Conservation (phyloP, 106 monocot genomes). For the Narthecium ossifragum region DNA sequence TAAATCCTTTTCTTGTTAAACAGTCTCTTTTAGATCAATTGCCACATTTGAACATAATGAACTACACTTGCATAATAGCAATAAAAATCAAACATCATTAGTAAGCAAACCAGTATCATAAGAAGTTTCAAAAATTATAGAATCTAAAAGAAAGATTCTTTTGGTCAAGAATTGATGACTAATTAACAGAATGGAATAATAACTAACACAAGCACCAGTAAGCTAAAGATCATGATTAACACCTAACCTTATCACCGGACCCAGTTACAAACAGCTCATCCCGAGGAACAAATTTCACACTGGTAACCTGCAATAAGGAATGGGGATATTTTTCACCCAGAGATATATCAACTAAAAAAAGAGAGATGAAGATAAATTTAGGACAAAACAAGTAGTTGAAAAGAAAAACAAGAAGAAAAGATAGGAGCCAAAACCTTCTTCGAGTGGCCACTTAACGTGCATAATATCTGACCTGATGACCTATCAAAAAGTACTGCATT, state of each 20-base stretch:
- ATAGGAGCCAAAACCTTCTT: conserved; percentile 66
- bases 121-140: too few species aligned
- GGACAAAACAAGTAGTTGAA: conserved; percentile 1
- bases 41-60: too few species aligned
- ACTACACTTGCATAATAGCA: too few species aligned
- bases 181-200: too few species aligned
- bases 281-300: conserved; percentile 85
- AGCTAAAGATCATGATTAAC: too few species aligned
- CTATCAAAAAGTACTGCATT: conserved; percentile 91
- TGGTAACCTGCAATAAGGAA: conserved; percentile 56
- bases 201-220: too few species aligned
- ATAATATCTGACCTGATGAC: conserved; percentile 73
- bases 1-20: too few species aligned
- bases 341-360: not conserved
- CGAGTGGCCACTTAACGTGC: conserved; percentile 85
- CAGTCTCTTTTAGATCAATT: too few species aligned
- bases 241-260: conserved; percentile 89
- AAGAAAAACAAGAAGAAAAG: conserved; percentile 3
- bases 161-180: too few species aligned
- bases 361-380: conserved; percentile 6
- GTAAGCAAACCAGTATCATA: too few species aligned
- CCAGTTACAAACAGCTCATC: conserved; percentile 84
- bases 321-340: not conserved
- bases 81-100: too few species aligned
- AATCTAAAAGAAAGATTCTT: too few species aligned